These are phyloP conservation scores for Pythium coloratum DNA, from an alignment of 352 stramenopile species.

Conservation along the genomic window DNA sequence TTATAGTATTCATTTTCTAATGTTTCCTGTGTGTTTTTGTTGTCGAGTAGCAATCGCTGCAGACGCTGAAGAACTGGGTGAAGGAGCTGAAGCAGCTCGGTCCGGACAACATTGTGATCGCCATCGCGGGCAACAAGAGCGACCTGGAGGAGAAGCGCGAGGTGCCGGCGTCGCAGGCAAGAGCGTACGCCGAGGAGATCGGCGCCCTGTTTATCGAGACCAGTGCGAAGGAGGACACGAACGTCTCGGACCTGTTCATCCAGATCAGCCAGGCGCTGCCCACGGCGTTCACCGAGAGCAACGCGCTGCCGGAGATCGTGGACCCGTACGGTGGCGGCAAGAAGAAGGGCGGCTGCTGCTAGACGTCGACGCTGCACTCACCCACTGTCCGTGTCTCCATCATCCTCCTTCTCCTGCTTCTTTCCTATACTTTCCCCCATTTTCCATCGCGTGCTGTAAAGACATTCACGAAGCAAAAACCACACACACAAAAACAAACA, in stretches of 20 bases:
- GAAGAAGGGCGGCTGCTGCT: conserved; percentile 84
- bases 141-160: conserved; percentile 91
- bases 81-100: conserved; percentile 92
- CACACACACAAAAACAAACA: not conserved
- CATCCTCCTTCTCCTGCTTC: not conserved
- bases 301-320: conserved; percentile 83
- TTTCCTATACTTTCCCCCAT: not conserved
- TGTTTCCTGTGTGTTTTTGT: not conserved
- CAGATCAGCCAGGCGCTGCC: conserved; percentile 85
- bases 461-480: not conserved
- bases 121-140: conserved; percentile 95
- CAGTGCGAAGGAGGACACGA: conserved; percentile 93
- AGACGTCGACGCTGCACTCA: conserved; percentile 47
- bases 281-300: conserved; percentile 69
- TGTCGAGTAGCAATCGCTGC: conserved; percentile 80
- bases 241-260: conserved; percentile 94
- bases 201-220: conserved; percentile 93
- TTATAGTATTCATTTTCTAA: not conserved
- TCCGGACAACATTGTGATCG: conserved; percentile 94
- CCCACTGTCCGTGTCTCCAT: not conserved
- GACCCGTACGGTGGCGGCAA: conserved; percentile 82
- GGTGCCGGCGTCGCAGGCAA: conserved; percentile 81
- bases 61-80: conserved; percentile 95
- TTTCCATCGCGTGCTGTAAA: conserved; percentile 3
- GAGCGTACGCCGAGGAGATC: conserved; percentile 92